Base-by-base conservation (phyloP, 2,329 filamentous ascomycete genomes). In the Stachybotrys chartarum region DNA sequence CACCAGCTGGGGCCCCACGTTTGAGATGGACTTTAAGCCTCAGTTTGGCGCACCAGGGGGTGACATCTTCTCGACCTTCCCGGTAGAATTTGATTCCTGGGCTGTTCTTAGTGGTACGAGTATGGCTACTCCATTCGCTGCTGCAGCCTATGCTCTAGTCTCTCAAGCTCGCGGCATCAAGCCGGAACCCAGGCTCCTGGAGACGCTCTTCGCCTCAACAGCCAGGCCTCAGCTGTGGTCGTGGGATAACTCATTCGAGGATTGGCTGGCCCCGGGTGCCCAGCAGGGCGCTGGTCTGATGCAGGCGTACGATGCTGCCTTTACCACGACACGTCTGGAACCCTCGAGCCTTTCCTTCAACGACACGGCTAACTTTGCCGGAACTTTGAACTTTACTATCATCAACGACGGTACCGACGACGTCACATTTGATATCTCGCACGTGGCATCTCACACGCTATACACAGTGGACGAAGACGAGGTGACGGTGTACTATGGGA, bases 261-360 rank as follows among this genome's bases (percentile, higher is more conserved):
- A 47, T 8, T 47, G 68, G 12, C 65, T 76, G 1, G 75, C 75
- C 3, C 76, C 80, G 0, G 75, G 80, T 8, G 62, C 73, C 6
- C 79, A 83, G 63, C 77, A 81, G 60, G 76, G 75, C 42, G 70
- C 64, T 49, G 75, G 75, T 6, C 66, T 82, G 30, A 63, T 77
- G 11, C 55, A 56, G 52, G 55, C 11, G 60, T 78, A 18, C 69
- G 76, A 81, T 52, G 78, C 79, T 14, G 76, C 80, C n/a, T 74
- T 77, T 60, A 68, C 75, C n/a, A 78, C 72, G 3, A 77, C 75
- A 3, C 61, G 77, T 18, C 70, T 83, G 24, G 76, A 75, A 64
- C 72, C 71, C 30, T 77, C 76, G 45, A 79, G 75, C 64, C 69
- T 84, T 17, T 73, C 77, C 5, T 81, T 83, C 70, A 83, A 84